Evolutionary conservation across 73 alveolate genomes (phyloP).

Genomic region (Paramecium bursaria): DNA sequence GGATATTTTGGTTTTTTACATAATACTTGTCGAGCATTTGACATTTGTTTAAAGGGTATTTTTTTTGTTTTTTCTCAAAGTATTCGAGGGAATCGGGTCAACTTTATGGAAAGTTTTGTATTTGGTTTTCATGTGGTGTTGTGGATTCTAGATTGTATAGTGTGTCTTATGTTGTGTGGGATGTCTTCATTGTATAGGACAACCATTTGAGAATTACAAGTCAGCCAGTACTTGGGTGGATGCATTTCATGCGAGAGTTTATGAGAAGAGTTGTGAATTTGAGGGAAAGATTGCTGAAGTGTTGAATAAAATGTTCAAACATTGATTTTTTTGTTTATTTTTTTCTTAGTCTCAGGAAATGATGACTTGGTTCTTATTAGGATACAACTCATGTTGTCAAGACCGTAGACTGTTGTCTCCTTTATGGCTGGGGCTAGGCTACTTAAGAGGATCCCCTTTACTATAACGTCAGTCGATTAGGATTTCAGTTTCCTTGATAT

Average conservation of each 20-base stretch:
- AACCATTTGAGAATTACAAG: conserved; percentile 23
- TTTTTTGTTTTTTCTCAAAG: not conserved
- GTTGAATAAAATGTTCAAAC: not conserved
- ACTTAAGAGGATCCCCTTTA: not conserved
- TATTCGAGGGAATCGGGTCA: not conserved
- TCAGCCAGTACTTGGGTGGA: conserved; percentile 25
- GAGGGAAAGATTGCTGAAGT: conserved; percentile 40
- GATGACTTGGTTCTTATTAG: not conserved
- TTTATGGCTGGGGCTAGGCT: conserved; percentile 33
- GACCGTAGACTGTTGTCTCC: conserved; percentile 11
- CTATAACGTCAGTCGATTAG: not conserved
- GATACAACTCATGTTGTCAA: conserved; percentile 45
- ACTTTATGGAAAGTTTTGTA: conserved; percentile 42
- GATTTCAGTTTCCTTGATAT: not conserved
- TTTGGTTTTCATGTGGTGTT: not conserved
- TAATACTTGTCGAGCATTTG: conserved; percentile 40
- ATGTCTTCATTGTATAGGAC: conserved; percentile 43
- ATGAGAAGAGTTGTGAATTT: conserved; percentile 42
- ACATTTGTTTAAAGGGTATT: conserved; percentile 21
- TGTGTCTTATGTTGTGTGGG: conserved; percentile 50
- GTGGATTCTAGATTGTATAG: conserved; percentile 15
- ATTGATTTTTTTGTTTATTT: no score
- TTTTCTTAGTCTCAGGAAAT: no score
- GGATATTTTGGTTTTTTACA: conserved; percentile 31
- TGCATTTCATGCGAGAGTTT: conserved; percentile 16